A percentile compares a stretch with the other conserved stretches of the same genome.
These are phyloP conservation scores for Boletus reticuloceps DNA, from an alignment of 768 basidiomycete genomes.

Conservation along the genomic window DNA sequence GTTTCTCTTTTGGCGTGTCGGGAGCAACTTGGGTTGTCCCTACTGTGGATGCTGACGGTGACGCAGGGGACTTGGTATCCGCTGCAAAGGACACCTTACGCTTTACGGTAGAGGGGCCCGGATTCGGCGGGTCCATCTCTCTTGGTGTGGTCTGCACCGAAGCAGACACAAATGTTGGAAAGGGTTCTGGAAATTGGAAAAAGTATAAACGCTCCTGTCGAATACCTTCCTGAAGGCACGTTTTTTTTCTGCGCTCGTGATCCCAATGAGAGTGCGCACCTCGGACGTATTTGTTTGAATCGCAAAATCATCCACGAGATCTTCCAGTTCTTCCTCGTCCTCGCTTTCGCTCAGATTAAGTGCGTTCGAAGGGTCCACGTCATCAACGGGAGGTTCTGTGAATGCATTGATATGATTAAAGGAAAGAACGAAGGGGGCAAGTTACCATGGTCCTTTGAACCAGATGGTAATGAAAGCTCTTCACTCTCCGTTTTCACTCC, in stretches of 20 bases:
- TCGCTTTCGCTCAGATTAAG: constrained; percentile 74
- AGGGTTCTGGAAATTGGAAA: constrained; percentile 87
- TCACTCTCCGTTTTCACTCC: constrained; percentile 45
- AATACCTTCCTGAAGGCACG: constrained; percentile 41
- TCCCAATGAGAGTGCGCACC: constrained; percentile 28
- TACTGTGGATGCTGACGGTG: constrained; percentile 24
- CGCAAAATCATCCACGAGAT: constrained; percentile 70
- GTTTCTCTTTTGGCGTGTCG: constrained; percentile 27
- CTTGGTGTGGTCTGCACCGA: constrained; percentile 29
- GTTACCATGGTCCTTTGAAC: constrained; percentile 34
- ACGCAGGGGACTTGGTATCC: constrained; percentile 52
- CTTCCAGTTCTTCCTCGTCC: constrained; percentile 77
- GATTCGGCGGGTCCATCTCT: constrained; percentile 29
- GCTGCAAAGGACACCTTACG: constrained; percentile 58
- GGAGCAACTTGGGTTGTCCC: constrained; percentile 16
- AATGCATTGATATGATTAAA: not conserved
- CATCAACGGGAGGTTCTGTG: constrained; percentile 4
- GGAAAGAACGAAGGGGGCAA: constrained; percentile 1
- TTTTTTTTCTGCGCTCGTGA: not conserved
- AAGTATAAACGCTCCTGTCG: constrained; percentile 75
- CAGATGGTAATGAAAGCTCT: constrained; percentile 28
- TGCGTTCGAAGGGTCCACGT: constrained; percentile 52
- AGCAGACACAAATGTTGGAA: constrained; percentile 65
- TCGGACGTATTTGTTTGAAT: constrained; percentile 37
- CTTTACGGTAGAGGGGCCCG: constrained; percentile 35